phyloP scores from a whole-genome alignment of 192 early-diverging fungal genomes.

The Umbelopsis sp. region DNA sequence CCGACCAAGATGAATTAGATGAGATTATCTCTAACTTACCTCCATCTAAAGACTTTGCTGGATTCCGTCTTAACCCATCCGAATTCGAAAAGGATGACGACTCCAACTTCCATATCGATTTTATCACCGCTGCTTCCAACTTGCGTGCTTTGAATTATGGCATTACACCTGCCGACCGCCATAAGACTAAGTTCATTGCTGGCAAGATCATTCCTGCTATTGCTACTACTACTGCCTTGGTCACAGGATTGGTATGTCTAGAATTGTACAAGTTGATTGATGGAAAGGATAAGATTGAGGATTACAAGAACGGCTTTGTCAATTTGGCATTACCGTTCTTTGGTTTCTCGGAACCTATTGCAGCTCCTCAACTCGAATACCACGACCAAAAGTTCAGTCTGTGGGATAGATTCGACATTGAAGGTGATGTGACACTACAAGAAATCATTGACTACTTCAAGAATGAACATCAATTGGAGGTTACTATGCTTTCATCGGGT shows the following conservation, averaged over 20 bases:
- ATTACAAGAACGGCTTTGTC: conserved; percentile 99
- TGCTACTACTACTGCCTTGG: conserved; percentile 94
- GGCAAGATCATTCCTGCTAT: conserved; percentile 92
- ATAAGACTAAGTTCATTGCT: conserved; percentile 87
- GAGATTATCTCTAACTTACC: conserved; percentile 71
- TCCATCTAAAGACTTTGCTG: conserved; percentile 74
- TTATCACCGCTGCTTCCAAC: conserved; percentile 97
- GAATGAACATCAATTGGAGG: conserved; percentile 79
- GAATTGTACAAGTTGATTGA: conserved; percentile 94
- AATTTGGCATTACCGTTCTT: conserved; percentile 98
- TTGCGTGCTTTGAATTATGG: conserved; percentile 84
- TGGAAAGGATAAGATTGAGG: conserved; percentile 78
- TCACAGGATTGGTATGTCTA: conserved; percentile 95
- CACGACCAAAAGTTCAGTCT: conserved; percentile 84
- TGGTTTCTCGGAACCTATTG: conserved; percentile 98
- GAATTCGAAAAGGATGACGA: conserved; percentile 99
- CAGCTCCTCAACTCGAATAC: conserved; percentile 86
- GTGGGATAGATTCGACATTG: conserved; percentile 95
- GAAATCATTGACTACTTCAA: conserved; percentile 88
- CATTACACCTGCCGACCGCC: conserved; percentile 72
- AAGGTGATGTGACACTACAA: conserved; percentile 83
- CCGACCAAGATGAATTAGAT: conserved; percentile 60
- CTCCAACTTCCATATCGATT: conserved; percentile 99
- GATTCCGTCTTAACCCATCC: conserved; percentile 82
- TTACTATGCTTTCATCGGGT: conserved; percentile 91